Conservation (phyloP, 768 basidiomycete species). For the Auricularia auricula-judae region DNA sequence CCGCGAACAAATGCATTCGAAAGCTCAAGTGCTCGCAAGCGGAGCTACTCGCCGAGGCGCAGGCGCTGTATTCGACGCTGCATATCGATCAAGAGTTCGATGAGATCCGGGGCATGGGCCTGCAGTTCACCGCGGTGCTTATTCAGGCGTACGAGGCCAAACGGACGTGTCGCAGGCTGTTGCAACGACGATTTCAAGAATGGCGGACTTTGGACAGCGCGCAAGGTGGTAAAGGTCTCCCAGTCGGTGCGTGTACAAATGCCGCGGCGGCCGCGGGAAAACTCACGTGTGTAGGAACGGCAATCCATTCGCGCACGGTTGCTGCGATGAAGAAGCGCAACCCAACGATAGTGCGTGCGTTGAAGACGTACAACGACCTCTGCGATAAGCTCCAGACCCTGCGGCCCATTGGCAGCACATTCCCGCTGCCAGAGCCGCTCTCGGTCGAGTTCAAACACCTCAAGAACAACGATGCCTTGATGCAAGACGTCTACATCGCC, state of each 20-base stretch:
- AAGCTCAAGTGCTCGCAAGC: neutral
- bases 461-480: constrained; percentile 11
- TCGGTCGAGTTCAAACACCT: constrained; percentile 18
- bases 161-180: constrained; percentile 24
- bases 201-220: constrained; percentile 26
- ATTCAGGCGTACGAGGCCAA: constrained; percentile 28
- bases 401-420: constrained; percentile 11
- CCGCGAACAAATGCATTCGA: neutral
- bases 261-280: neutral
- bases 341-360: constrained; percentile 19
- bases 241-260: constrained; percentile 19
- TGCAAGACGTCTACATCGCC: constrained; percentile 29
- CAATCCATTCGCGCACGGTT: constrained; percentile 22
- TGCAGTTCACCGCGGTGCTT: constrained; percentile 21
- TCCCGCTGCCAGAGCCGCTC: constrained; percentile 24
- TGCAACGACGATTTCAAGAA: constrained; percentile 25
- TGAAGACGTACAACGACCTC: constrained; percentile 19
- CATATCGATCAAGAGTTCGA: constrained; percentile 24
- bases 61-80: constrained; percentile 23
- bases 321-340: constrained; percentile 21
- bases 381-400: constrained; percentile 17
- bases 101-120: constrained; percentile 20
- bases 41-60: constrained; percentile 16
- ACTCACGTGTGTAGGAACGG: constrained; percentile 16
- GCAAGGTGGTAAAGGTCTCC: constrained; percentile 17